A percentile compares a stretch with the other conserved stretches of the same genome.
Conservation (phyloP, 2,329 filamentous ascomycete genomes). For the Fusarium veterinarium region DNA sequence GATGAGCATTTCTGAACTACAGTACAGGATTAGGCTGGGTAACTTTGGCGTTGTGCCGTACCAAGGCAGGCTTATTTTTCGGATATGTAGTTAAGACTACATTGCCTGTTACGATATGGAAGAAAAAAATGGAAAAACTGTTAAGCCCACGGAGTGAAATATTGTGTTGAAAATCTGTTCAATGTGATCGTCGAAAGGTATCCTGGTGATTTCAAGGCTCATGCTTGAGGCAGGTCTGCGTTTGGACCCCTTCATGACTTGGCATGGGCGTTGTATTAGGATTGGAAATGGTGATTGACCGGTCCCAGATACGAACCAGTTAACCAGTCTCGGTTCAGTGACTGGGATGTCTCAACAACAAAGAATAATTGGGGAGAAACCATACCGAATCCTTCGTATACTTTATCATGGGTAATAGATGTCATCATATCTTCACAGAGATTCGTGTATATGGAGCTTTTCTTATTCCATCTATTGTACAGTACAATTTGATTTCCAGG, state of each 20-base stretch:
- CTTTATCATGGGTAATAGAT: not conserved
- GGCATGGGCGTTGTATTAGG: not conserved
- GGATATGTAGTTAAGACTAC: constrained; percentile 32
- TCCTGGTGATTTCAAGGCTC: not conserved
- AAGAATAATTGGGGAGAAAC: not conserved
- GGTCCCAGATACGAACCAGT: not conserved
- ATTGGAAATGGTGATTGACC: not conserved
- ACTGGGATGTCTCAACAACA: not conserved
- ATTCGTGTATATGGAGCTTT: constrained; percentile 8
- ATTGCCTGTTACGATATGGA: constrained; percentile 40
- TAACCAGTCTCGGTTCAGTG: not conserved
- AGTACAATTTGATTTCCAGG: constrained; percentile 24
- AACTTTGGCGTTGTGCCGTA: constrained; percentile 42
- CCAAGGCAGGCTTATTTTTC: constrained; percentile 36
- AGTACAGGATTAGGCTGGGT: constrained; percentile 37
- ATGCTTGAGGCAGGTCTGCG: not conserved
- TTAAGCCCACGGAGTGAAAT: constrained; percentile 21
- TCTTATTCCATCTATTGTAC: constrained; percentile 41
- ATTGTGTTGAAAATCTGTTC: not conserved
- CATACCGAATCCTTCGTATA: not conserved
- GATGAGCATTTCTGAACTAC: constrained; percentile 35
- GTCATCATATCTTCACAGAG: not conserved
- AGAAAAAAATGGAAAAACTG: constrained; percentile 39
- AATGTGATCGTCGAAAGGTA: not conserved
- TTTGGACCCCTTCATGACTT: not conserved